These are phyloP conservation scores for Nigrospora sphaerica DNA, from an alignment of 2,329 filamentous ascomycete genomes.

Conservation along the genomic window DNA sequence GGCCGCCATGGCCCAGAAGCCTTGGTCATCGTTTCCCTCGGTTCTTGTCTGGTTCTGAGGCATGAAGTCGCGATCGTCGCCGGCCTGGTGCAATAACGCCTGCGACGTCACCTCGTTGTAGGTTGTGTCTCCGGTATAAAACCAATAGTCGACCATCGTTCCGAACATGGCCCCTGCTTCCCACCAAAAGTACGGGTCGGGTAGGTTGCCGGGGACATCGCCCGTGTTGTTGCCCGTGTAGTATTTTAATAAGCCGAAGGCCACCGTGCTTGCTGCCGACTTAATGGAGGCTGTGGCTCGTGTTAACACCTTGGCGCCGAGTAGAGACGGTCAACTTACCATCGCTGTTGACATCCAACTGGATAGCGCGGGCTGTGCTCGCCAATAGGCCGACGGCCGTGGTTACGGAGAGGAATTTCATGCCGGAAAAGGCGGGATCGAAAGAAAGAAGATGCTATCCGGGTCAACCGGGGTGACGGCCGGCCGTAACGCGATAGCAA, in stretches of 20 bases:
- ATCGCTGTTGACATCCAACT: slow-evolving; percentile 23
- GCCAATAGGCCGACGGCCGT: slow-evolving; percentile 20
- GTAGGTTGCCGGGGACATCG: slow-evolving; percentile 7
- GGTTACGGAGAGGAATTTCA: slow-evolving; percentile 13
- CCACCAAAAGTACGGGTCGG: slow-evolving; percentile 9
- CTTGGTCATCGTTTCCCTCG: slow-evolving; percentile 48
- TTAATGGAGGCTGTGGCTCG: slow-evolving; percentile 40
- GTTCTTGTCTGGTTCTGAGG: slow-evolving; percentile 31
- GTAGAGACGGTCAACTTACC: slow-evolving; percentile 17
- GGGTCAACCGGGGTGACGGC: not conserved
- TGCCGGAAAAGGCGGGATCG: slow-evolving; percentile 8
- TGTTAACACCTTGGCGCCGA: slow-evolving; percentile 30
- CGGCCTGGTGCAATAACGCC: slow-evolving; percentile 37
- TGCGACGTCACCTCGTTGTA: slow-evolving; percentile 40
- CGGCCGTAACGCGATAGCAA: not conserved
- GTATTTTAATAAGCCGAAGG: slow-evolving; percentile 24
- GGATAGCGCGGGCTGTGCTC: slow-evolving; percentile 17
- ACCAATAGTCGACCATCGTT: slow-evolving; percentile 8
- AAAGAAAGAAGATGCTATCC: not conserved
- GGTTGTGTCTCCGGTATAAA: slow-evolving; percentile 36
- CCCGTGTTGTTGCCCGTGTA: slow-evolving; percentile 17
- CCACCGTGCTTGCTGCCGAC: slow-evolving; percentile 22
- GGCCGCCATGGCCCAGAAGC: slow-evolving; percentile 59
- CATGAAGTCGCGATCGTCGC: slow-evolving; percentile 36
- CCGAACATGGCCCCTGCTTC: slow-evolving; percentile 8